These are phyloP conservation scores for Moricandia moricandioides DNA, from an alignment of 345 rosid species.

Conservation along the genomic window DNA sequence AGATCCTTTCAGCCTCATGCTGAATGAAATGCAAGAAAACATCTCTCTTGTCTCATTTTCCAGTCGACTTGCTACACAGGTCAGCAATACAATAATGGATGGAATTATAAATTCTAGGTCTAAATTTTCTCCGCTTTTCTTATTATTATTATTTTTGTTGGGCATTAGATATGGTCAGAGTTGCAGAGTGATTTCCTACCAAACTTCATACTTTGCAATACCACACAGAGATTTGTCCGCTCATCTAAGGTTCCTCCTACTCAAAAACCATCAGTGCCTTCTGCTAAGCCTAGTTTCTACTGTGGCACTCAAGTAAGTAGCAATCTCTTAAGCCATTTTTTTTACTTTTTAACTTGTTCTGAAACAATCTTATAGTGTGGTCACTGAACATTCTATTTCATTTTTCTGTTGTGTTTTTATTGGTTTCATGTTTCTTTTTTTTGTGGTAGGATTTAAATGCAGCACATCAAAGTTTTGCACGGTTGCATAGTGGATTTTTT, in stretches of 20 bases:
- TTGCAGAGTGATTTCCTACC: constrained; percentile 98
- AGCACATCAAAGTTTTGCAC: constrained; percentile 96
- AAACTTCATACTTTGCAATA: constrained; percentile 93
- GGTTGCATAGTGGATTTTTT: constrained; percentile 88
- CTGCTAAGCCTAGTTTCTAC: constrained; percentile 87
- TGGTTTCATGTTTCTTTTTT: constrained; percentile 6
- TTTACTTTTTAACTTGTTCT: background rate
- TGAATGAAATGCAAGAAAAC: constrained; percentile 97
- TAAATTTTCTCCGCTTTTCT: background rate
- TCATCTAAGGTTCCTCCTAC: constrained; percentile 78
- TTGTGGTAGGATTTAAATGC: constrained; percentile 77
- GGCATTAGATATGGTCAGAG: constrained; percentile 91
- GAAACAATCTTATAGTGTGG: background rate
- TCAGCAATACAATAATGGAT: constrained; percentile 30
- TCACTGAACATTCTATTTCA: background rate
- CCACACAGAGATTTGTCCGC: constrained; percentile 90
- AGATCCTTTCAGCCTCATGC: constrained; percentile 78
- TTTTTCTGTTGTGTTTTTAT: background rate
- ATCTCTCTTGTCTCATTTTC: constrained; percentile 92
- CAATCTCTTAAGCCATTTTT: constrained; percentile 11
- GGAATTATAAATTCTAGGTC: background rate
- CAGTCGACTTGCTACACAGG: constrained; percentile 98
- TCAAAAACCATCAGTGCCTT: constrained; percentile 90
- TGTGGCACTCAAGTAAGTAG: constrained; percentile 91
- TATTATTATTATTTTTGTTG: background rate